These are phyloP conservation scores for Melocanna baccifera DNA, from an alignment of 176 grass and related monocot genomes.

Conservation along the genomic window DNA sequence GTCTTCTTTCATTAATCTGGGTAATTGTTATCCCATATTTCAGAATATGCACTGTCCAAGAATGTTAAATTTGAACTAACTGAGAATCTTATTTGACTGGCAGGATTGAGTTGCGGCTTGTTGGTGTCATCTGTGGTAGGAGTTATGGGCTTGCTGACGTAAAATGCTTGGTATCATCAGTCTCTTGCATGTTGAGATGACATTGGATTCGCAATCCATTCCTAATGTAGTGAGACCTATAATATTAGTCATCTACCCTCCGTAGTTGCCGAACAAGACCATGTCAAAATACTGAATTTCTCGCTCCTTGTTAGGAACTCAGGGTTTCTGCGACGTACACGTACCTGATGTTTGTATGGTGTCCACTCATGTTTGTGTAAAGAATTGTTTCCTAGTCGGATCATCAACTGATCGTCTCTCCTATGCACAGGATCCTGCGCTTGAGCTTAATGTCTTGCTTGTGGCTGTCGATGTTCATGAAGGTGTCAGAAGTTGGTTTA, in stretches of 20 bases:
- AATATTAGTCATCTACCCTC: slow-evolving; percentile 1
- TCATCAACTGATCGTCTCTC: not conserved
- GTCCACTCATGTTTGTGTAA: not conserved
- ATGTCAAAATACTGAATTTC: not conserved
- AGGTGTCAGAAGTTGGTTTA: not conserved
- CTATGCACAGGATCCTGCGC: not conserved
- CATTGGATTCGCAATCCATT: not conserved
- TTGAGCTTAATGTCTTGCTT: not conserved
- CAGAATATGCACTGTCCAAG: not conserved
- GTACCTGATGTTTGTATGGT: not conserved
- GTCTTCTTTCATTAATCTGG: not conserved
- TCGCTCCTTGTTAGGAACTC: not conserved
- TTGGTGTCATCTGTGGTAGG: not conserved
- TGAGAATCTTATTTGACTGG: not conserved
- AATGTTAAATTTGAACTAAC: not conserved
- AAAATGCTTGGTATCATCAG: not conserved
- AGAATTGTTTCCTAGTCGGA: not conserved
- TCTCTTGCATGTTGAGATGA: not conserved
- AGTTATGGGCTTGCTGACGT: not conserved
- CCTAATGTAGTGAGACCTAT: not conserved
- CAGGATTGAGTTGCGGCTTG: not conserved
- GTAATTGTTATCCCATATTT: not conserved
- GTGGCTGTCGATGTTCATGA: not conserved
- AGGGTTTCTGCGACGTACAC: not conserved
- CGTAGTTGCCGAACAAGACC: not conserved